Base-by-base conservation (phyloP, 106 monocot genomes). In the Posidonia australis region DNA sequence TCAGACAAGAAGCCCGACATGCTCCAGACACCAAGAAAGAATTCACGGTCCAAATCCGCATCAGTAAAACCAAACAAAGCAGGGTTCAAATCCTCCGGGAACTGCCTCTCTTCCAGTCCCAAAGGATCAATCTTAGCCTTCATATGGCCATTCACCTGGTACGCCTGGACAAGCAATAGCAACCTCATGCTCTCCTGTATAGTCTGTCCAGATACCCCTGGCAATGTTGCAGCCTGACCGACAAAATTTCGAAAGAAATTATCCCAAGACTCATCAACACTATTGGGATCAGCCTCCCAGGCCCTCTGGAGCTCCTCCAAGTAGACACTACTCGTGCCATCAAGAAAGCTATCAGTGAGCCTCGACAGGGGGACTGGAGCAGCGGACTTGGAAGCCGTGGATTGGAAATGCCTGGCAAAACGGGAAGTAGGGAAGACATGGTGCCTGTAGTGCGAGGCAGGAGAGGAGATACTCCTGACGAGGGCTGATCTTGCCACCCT, bases 141-240 rank as follows among this genome's bases (percentile, higher is more conserved):
- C 84, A 84, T 82, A 63, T 94, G 94, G 48, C 94, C 94, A 32
- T 71, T 86, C 5, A 94, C 89, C 68, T 90, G 86, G 71, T 94
- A 94, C 1, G 84, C 89, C 57, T 84, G 68, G 24, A 94, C 81
- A 44, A 94, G 86, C 10, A 94, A 79, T 14, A 94, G 72, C 46
- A 90, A 58, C n/a, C 80, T 76, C 94, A 90, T 94, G 77, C 82
- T 82, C 73, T 94, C 94, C 61, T 94, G 90, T 49, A 94, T 94
- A 18, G 94, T 90, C 60, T 94, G 89, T 24, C 90, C 86, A 18
- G 94, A 89, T 18, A 93, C 76, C 5, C 93, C 89, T 0, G 83
- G 85, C 1, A 88, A 88, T 1, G 82, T 81, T 59, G 82, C 44
- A 23, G 85, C 85, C 65, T 93, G 85, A 0, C 88, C 92, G 2